These are phyloP conservation scores for Escallonia herrerae DNA, from an alignment of 129 eudicot species.

Conservation along the genomic window DNA sequence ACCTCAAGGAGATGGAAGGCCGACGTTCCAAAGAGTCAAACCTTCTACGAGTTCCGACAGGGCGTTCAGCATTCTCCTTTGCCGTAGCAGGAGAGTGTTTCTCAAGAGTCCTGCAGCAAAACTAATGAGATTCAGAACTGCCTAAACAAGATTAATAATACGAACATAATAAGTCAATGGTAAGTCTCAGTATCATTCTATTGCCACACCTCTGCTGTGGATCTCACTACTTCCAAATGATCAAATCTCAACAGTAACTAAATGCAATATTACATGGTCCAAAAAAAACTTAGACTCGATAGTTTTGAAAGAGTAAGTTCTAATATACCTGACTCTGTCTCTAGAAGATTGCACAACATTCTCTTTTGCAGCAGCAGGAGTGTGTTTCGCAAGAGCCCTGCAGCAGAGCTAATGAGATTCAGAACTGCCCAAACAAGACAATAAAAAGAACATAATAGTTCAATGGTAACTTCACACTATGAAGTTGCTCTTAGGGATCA, in stretches of 20 bases:
- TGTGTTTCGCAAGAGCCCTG: constrained; percentile 36
- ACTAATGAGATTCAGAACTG: constrained; percentile 8
- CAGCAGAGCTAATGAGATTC: constrained; percentile 15
- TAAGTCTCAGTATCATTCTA: background rate
- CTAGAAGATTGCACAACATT: background rate
- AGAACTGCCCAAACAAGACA: constrained; percentile 4
- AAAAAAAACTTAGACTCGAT: too few species aligned
- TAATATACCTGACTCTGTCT: too few species aligned
- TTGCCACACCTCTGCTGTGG: background rate
- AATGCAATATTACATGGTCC: too few species aligned
- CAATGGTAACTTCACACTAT: background rate
- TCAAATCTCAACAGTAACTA: too few species aligned
- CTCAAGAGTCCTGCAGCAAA: constrained; percentile 40
- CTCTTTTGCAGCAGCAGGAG: constrained; percentile 32
- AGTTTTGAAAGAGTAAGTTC: too few species aligned
- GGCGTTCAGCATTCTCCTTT: constrained; percentile 20
- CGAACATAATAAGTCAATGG: background rate
- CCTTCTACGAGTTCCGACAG: constrained; percentile 19
- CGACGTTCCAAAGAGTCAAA: constrained; percentile 20
- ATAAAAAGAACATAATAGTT: background rate
- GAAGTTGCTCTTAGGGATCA: background rate
- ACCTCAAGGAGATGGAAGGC: constrained; percentile 35
- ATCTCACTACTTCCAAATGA: background rate
- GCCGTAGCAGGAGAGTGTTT: constrained; percentile 33
- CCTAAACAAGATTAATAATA: background rate